Percentiles rank a stretch among this genome's conserved stretches.
phyloP scores from a whole-genome alignment of 805 yeast genomes.

The Jamesozyma rosinii region DNA sequence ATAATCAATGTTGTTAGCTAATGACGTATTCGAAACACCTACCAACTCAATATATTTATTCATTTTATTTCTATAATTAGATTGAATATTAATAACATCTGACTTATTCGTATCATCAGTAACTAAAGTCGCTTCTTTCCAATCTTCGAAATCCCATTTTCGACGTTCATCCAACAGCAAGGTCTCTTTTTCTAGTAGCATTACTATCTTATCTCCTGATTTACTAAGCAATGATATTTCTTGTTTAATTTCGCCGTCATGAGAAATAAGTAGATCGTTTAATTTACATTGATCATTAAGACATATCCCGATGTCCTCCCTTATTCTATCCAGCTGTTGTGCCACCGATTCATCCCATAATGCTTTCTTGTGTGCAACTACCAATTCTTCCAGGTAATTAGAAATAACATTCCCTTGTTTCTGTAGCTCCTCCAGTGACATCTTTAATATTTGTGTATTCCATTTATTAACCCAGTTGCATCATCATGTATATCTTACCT shows the following conservation, averaged over 20 bases:
- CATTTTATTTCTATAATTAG: conserved; percentile 15
- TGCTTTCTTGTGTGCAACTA: conserved; percentile 15
- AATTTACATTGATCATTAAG: conserved; percentile 21
- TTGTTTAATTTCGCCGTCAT: conserved; percentile 20
- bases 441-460: too few species aligned
- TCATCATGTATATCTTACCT: too few species aligned
- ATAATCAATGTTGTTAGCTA: conserved; percentile 3
- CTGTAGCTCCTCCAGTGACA: conserved; percentile 16
- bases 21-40: conserved; percentile 18
- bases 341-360: conserved; percentile 13
- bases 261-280: conserved; percentile 19
- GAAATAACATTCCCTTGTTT: conserved; percentile 18
- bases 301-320: conserved; percentile 24
- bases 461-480: too few species aligned
- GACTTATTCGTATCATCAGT: not conserved
- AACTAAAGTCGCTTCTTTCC: not conserved
- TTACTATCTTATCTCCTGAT: conserved; percentile 9
- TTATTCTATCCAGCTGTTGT: conserved; percentile 12
- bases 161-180: conserved; percentile 5
- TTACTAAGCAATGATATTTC: conserved; percentile 12
- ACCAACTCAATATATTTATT: conserved; percentile 21
- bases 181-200: conserved; percentile 7
- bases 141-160: not conserved
- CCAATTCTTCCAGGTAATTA: conserved; percentile 16
- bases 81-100: conserved; percentile 4